phyloP scores from a whole-genome alignment of 345 rosid species.

The Hevea brasiliensis region DNA sequence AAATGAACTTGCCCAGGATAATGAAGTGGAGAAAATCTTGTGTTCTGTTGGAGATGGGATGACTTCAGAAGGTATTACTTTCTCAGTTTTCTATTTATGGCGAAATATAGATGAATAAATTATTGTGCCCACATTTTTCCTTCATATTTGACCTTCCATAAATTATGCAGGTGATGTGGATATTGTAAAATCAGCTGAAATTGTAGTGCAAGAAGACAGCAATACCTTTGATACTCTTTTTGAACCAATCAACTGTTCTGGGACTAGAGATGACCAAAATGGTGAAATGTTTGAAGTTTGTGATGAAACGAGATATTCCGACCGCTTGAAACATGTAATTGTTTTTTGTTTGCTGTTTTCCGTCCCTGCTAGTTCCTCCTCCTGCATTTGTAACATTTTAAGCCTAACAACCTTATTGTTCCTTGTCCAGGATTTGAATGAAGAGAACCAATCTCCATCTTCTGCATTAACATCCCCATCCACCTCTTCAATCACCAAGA shows the following conservation, averaged over 20 bases:
- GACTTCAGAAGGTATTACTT: conserved; percentile 47
- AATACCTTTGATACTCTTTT: conserved; percentile 20
- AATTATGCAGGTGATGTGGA: conserved; percentile 39
- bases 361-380: conserved; percentile 18
- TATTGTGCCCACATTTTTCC: background rate
- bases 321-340: conserved; percentile 45
- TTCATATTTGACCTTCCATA: conserved; percentile 1
- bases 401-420: conserved; percentile 4
- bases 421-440: conserved; percentile 45
- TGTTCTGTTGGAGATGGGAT: conserved; percentile 27
- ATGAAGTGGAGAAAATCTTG: conserved; percentile 33
- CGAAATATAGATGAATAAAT: conserved; percentile 7
- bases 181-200: conserved; percentile 33
- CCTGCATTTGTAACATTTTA: conserved; percentile 1
- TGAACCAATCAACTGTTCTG: conserved; percentile 32
- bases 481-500: conserved; percentile 34
- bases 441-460: conserved; percentile 33
- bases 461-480: conserved; percentile 54
- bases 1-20: conserved; percentile 26
- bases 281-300: conserved; percentile 31
- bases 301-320: conserved; percentile 29
- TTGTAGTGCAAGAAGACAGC: conserved; percentile 35
- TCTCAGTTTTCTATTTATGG: conserved; percentile 14
- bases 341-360: conserved; percentile 7
- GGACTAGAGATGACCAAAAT: conserved; percentile 28